Percentiles rank a stretch among this genome's conserved stretches.
These are phyloP conservation scores for Lentinula novae-zelandiae DNA, from an alignment of 1,284 basidiomycete genomes.

Conservation along the genomic window DNA sequence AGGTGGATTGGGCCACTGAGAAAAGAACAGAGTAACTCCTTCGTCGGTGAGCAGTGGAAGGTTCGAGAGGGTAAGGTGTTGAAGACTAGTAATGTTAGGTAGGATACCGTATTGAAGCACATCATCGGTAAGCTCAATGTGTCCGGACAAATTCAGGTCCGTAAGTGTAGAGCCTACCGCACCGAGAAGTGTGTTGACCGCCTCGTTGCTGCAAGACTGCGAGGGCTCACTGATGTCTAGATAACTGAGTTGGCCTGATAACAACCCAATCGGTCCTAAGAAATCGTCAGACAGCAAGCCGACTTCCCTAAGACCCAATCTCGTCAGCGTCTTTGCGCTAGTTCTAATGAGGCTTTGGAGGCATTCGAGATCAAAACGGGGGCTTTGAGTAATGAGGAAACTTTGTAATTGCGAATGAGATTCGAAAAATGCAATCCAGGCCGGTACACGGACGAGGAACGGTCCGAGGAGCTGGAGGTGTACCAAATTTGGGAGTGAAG, in stretches of 20 bases:
- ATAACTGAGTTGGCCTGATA: conserved; percentile 41
- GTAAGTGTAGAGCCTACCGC: conserved; percentile 44
- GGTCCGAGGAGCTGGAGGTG: conserved; percentile 85
- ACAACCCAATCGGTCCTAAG: conserved; percentile 46
- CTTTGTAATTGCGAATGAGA: conserved; percentile 57
- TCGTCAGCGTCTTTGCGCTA: conserved; percentile 57
- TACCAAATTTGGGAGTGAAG: conserved; percentile 61
- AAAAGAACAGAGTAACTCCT: conserved; percentile 70
- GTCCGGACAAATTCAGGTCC: conserved; percentile 63
- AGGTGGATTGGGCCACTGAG: conserved; percentile 41
- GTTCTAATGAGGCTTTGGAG: conserved; percentile 58
- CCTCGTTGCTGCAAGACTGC: conserved; percentile 52
- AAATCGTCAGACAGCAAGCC: conserved; percentile 70
- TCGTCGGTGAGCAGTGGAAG: conserved; percentile 65
- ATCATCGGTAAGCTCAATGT: conserved; percentile 58
- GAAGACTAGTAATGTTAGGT: conserved; percentile 48
- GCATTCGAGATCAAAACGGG: conserved; percentile 81
- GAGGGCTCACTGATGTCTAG: conserved; percentile 63
- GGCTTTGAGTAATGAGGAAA: conserved; percentile 83
- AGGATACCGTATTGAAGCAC: conserved; percentile 66
- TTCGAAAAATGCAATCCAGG: conserved; percentile 79
- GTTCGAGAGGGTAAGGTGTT: conserved; percentile 55
- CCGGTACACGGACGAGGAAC: conserved; percentile 76
- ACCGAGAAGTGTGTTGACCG: conserved; percentile 53
- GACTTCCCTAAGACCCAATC: conserved; percentile 79